Conservation (phyloP, 768 basidiomycete species). For the Rhizopogon vulgaris region DNA sequence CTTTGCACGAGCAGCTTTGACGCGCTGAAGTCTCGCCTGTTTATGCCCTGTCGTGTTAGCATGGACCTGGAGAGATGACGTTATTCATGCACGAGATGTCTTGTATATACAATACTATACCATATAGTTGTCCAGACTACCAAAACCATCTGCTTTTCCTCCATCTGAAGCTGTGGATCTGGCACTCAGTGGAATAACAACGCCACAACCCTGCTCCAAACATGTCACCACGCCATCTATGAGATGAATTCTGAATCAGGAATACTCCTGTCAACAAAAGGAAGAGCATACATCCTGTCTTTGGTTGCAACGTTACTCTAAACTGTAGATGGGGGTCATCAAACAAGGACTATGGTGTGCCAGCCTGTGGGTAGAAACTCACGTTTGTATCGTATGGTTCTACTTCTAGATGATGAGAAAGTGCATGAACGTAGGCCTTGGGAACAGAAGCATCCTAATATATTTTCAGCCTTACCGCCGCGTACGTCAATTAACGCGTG, state of each 20-base stretch:
- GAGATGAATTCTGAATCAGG: not conserved
- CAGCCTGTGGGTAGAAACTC: not conserved
- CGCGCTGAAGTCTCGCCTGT: conserved; percentile 16
- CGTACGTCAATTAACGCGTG: not conserved
- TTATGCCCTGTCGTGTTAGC: conserved; percentile 19
- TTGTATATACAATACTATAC: conserved; percentile 22
- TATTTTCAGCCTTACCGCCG: not conserved
- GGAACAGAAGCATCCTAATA: conserved; percentile 6
- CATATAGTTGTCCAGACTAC: conserved; percentile 40
- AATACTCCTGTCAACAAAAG: conserved; percentile 1
- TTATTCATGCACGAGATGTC: not conserved
- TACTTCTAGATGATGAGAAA: conserved; percentile 12
- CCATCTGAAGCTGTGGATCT: conserved; percentile 30
- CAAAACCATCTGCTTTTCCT: conserved; percentile 38
- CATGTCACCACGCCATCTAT: conserved; percentile 40
- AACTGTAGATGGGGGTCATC: conserved; percentile 25
- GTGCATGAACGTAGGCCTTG: conserved; percentile 16
- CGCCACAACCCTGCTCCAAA: conserved; percentile 40
- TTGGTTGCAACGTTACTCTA: conserved; percentile 29
- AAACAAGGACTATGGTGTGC: not conserved
- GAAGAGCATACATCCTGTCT: conserved; percentile 32
- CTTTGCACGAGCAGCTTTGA: conserved; percentile 10
- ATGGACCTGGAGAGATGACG: not conserved
- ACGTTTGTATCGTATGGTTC: conserved; percentile 18
- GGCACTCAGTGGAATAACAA: conserved; percentile 26